Base-by-base conservation (phyloP, 1,284 basidiomycete genomes). In the Stereum hirsutum region DNA sequence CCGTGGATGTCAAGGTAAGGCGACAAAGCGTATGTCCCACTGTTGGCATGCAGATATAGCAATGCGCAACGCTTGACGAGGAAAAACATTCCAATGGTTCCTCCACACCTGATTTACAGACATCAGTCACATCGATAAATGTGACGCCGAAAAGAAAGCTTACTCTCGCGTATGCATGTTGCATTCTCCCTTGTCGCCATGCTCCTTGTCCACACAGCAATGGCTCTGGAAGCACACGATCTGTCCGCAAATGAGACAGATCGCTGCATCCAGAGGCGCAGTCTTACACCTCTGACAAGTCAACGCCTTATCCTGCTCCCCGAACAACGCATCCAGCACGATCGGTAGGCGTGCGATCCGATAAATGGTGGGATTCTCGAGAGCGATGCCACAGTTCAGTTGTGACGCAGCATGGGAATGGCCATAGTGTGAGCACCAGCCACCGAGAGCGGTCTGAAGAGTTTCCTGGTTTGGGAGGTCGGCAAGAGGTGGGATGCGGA, bases 1-100 rank as follows among this genome's bases (percentile, higher is more conserved):
- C 96, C 96, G 51, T 99, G 95, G 4, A 81, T 78, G 54, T 99
- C 96, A 33, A 99, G 73, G 57, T 97, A 99, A 0, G 96, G 94
- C 36, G 93, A 89, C 19, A 81, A 78, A 1, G 78, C 75, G 62
- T 96, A 98, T 3, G 88, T 80, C 7, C 95, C 96, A 44, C 87
- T 91, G 47, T 82, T 84, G 23, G 85, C 83, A 56, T 93, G 94
- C 4, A 99, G 73, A 58, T 92, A 93, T n/a, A 99, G 61, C 35
- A 98, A 59, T n/a, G 86, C 79, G 63, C 94, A 97, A 37, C 90
- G 80, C 59, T 95, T 94, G 53, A 97, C 81, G 44, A 95, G 77
- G 61, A 96, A 94, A 62, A 86, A 99, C 44, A 94, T 64, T 6
- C 94, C 96, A 27, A 91, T 72, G 0, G 82, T 80, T 2, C 92